Evolutionary conservation across 768 basidiomycete species (phyloP).

Genomic region (Rhizopogon roseolus): DNA sequence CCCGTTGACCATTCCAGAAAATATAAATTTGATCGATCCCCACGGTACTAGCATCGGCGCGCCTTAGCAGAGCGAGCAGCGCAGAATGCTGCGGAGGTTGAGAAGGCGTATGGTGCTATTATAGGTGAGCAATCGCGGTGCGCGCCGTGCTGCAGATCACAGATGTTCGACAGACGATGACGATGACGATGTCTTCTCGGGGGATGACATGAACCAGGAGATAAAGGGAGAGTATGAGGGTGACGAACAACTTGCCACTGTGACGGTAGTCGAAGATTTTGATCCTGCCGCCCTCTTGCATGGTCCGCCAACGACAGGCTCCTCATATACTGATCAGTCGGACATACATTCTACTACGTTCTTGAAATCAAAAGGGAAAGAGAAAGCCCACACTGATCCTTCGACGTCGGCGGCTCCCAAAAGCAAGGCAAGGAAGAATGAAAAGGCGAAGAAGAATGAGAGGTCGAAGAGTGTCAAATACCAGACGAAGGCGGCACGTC

Average conservation of each 20-base stretch:
- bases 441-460: slow-evolving; percentile 22
- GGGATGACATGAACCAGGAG: slow-evolving; percentile 26
- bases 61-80: slow-evolving; percentile 72
- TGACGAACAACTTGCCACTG: slow-evolving; percentile 82
- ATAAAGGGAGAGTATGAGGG: slow-evolving; percentile 74
- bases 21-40: slow-evolving; percentile 2
- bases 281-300: slow-evolving; percentile 63
- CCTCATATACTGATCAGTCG: background rate
- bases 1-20: slow-evolving; percentile 9
- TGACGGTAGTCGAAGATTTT: slow-evolving; percentile 90
- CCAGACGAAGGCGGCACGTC: slow-evolving; percentile 66
- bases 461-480: slow-evolving; percentile 51
- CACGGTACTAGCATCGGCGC: slow-evolving; percentile 57
- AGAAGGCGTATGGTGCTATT: slow-evolving; percentile 62
- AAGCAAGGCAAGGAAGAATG: slow-evolving; percentile 22
- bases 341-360: background rate
- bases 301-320: slow-evolving; percentile 28
- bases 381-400: slow-evolving; percentile 9
- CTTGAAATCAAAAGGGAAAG: slow-evolving; percentile 11
- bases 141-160: slow-evolving; percentile 1
- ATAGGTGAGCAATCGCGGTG: slow-evolving; percentile 30
- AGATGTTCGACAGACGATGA: slow-evolving; percentile 20
- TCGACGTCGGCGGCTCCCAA: slow-evolving; percentile 15
- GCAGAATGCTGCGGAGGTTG: slow-evolving; percentile 74
- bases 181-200: slow-evolving; percentile 42